Conservation (phyloP, 2,329 filamentous ascomycete genomes). For the Magnaporthales sp. region DNA sequence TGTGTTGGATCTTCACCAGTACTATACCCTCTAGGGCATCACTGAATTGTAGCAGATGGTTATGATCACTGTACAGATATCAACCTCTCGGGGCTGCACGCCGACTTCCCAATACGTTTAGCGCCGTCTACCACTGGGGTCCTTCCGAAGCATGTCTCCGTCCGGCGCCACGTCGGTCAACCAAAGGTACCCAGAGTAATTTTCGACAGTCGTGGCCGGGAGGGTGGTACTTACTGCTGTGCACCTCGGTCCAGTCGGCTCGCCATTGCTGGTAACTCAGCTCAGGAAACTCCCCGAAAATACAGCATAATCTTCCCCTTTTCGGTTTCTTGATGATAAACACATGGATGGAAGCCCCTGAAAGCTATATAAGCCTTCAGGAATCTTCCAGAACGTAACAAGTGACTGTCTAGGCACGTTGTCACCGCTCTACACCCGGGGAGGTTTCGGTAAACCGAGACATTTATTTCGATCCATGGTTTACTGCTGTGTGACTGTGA, state of each 20-base stretch:
- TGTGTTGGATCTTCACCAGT: too few relatives aligned
- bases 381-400: not conserved
- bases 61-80: not conserved
- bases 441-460: too few relatives aligned
- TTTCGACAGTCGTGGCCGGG: not conserved
- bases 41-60: not conserved
- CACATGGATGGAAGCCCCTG: not conserved
- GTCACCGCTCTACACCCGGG: too few relatives aligned
- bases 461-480: not conserved
- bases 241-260: not conserved
- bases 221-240: too few relatives aligned
- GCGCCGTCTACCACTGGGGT: not conserved
- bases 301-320: not conserved
- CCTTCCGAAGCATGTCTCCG: not conserved
- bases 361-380: not conserved
- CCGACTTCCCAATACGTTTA: too few relatives aligned
- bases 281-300: not conserved
- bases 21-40: too few relatives aligned
- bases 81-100: too few relatives aligned
- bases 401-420: too few relatives aligned
- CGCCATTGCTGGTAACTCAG: too few relatives aligned
- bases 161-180: not conserved
- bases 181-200: not conserved
- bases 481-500: not conserved
- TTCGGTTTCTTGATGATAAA: not conserved